Percentiles rank a stretch among this genome's conserved stretches.
Conservation (phyloP, 805 yeast species). For the Saturnispora zaruensis region DNA sequence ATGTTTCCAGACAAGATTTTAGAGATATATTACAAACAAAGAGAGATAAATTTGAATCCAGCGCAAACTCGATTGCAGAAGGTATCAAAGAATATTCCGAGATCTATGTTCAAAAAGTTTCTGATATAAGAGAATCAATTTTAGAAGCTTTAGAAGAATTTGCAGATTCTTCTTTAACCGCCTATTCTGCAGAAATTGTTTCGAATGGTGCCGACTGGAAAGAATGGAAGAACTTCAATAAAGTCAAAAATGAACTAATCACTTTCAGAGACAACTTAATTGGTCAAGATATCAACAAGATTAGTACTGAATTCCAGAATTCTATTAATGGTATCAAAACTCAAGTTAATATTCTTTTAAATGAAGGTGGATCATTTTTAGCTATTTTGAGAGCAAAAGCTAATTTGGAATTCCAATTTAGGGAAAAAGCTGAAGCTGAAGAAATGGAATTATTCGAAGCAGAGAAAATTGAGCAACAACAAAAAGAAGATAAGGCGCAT, state of each 20-base stretch:
- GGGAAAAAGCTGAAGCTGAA: constrained; percentile 37
- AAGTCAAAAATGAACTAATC: constrained; percentile 46
- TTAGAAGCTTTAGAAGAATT: constrained; percentile 68
- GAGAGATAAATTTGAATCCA: constrained; percentile 23
- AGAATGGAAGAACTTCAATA: constrained; percentile 56
- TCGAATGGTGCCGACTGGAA: constrained; percentile 36
- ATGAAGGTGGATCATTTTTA: constrained; percentile 56
- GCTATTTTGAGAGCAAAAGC: constrained; percentile 50
- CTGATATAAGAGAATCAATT: constrained; percentile 32
- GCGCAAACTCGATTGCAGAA: constrained; percentile 28
- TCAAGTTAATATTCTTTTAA: constrained; percentile 41
- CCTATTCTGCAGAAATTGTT: constrained; percentile 54
- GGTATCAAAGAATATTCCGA: constrained; percentile 26
- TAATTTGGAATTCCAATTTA: constrained; percentile 45
- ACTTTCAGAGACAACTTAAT: constrained; percentile 46
- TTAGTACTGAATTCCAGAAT: constrained; percentile 20
- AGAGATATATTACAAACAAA: constrained; percentile 35
- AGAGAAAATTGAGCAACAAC: constrained; percentile 8
- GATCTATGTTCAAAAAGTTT: constrained; percentile 27
- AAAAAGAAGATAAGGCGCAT: neutral
- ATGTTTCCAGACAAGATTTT: constrained; percentile 39
- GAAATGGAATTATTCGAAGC: constrained; percentile 4
- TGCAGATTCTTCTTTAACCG: constrained; percentile 57
- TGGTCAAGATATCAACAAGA: constrained; percentile 26
- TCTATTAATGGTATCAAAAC: constrained; percentile 32